Evolutionary conservation across 352 stramenopile genomes (phyloP), one percentile per base, ranked within the genome.

Genomic region (Phytophthora fragariaefolia): DNA sequence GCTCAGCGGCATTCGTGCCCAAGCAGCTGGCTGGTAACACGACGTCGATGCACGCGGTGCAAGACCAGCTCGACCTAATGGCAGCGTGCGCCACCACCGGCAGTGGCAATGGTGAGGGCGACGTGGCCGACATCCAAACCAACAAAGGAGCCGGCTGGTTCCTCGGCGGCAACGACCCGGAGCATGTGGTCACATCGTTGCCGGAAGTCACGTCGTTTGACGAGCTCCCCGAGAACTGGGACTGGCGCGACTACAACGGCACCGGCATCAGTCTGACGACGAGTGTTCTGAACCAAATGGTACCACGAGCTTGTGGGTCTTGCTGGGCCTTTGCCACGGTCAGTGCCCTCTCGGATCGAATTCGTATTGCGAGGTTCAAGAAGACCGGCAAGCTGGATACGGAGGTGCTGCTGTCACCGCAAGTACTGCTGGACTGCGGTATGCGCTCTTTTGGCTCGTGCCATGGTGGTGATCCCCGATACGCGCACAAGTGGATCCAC

Each of bases 381-480:
- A 88, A 91, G 71, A 85, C 78, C 23, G 78, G 78, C 13, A 73
- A 71, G 27, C 55, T 92, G 13, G 80, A 77, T 10, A 67, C 83
- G 0, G 85, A 93, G 47, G 67, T 91, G 34, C 26, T 91, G 32
- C 69, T 93, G 22, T 91, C 85, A 13, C 83, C 83, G 12, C 83
- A 93, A 61, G 76, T 83, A 24, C 64, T 93, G 45, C 58, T 93
- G 4, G 83, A 93, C 63, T 93, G 85, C 46, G 85, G 85, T 27
- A 93, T 93, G 85, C 83, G 83, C 6, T 91, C 82, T 2, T 93
- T 93, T 45, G 83, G 85, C 13, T 93, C 85, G 49, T 92, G 85
- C 62, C 81, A 76, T 18, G 85, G 85, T n/a, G 85, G 85, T n/a
- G 85, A 93, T 26, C 85, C 85, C 13, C 78, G 85, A n/a, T 88